Evolutionary conservation across 768 basidiomycete genomes (phyloP), one percentile per base, ranked within the genome.

Genomic region (Rhodocollybia butyracea): DNA sequence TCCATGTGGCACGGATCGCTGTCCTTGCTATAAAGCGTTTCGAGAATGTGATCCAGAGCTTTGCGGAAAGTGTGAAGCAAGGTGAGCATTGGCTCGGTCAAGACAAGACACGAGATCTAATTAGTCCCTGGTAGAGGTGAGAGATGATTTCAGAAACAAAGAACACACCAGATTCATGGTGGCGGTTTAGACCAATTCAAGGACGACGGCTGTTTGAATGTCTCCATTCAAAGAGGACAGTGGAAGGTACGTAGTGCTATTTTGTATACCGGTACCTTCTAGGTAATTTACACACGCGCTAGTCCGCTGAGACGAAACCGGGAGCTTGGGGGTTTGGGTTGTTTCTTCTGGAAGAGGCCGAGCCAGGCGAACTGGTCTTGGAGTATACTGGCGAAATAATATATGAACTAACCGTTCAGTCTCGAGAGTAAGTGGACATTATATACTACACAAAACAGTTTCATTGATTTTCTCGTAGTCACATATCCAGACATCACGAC

Each of bases 11-110:
- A 76, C 68, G 2, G 59, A 63, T 13, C 68, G 67, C 3, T 90
- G 88, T 59, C 74, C 77, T 8, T 91, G 88, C 62, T 71, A 67
- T 46, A 66, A 60, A 21, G 70, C 74, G 0, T 62, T 70, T 8
- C 73, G 82, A 32, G 89, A 90, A 64, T 91, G 89, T 56, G 86
- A 89, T 65, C 85, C 86, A 2, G 82, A 83, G 32, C 55, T 88
- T 8, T 91, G 89, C 57, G 5, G 61, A 11, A 70, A 70, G 12
- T 86, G 86, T 62, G 68, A 73, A 57, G 72, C 77, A 52, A 76
- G 64, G 83, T 84, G 41, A 60, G 76, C 54, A 13, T 19, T 22
- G 24, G 21, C 17, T 31, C 15, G 11, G 11, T 53, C 29, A 26
- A n/a, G 21, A 27, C 21, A 31, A 21, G 19, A 6, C n/a, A 29